Conservation (phyloP, 2,329 filamentous ascomycete genomes). For the Epichloe hybrida region DNA sequence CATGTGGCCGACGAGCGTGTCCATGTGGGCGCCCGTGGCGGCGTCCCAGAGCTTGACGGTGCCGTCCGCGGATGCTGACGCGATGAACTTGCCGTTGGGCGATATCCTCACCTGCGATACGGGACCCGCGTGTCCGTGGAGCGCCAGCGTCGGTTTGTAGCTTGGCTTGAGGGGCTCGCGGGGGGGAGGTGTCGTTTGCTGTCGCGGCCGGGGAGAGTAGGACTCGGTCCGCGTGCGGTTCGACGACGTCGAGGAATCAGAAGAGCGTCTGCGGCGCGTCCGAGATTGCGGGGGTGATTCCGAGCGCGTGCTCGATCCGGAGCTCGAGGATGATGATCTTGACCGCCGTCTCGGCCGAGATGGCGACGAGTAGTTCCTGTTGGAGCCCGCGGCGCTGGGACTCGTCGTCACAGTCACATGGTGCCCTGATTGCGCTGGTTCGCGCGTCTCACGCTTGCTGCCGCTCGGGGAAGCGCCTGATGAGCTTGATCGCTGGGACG, state of each 20-base stretch:
- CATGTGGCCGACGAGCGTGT: constrained; percentile 85
- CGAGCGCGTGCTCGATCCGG: constrained; percentile 24
- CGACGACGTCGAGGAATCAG: constrained; percentile 16
- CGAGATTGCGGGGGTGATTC: constrained; percentile 21
- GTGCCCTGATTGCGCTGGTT: neutral
- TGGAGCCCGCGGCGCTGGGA: constrained; percentile 11
- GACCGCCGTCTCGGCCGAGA: constrained; percentile 18
- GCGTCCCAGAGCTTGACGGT: constrained; percentile 89
- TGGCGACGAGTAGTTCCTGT: constrained; percentile 14
- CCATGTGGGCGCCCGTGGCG: constrained; percentile 60
- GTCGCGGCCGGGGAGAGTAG: constrained; percentile 8
- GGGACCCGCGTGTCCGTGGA: constrained; percentile 65
- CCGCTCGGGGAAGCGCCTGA: constrained; percentile 7
- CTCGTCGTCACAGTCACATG: constrained; percentile 6
- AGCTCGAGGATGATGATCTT: constrained; percentile 21
- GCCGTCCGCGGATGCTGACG: constrained; percentile 77
- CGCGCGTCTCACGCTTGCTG: neutral
- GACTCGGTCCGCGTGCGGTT: constrained; percentile 14
- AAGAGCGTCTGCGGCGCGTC: constrained; percentile 17
- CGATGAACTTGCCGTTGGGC: constrained; percentile 79
- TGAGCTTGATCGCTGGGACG: constrained; percentile 15
- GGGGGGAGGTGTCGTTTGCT: constrained; percentile 24
- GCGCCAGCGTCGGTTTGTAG: constrained; percentile 56
- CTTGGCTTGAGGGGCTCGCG: constrained; percentile 44
- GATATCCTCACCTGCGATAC: constrained; percentile 84